Evolutionary conservation across 208 protist genomes (phyloP).

Genomic region (Phytomonas francai): DNA sequence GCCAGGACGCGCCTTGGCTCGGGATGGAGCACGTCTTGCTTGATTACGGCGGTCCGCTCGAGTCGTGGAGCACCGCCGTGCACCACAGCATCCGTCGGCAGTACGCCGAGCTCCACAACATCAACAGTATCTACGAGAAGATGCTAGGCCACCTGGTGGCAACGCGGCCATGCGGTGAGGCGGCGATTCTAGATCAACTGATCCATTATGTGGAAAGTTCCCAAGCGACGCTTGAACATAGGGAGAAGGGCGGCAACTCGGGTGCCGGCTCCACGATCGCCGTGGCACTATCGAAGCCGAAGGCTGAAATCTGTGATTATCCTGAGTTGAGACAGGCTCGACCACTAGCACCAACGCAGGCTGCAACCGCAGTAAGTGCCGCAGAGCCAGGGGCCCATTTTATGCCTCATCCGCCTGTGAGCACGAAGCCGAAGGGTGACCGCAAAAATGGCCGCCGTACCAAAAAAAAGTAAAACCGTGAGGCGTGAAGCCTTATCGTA

Average conservation of each 20-base stretch:
- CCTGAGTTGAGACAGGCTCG: neutral
- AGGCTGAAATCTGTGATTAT: neutral
- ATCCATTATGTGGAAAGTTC: slow-evolving; percentile 39
- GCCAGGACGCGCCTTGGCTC: slow-evolving; percentile 45
- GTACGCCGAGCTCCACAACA: slow-evolving; percentile 33
- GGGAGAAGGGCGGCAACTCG: slow-evolving; percentile 9
- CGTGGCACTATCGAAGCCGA: neutral
- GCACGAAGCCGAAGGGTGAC: neutral
- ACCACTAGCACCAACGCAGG: neutral
- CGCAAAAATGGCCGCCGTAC: neutral
- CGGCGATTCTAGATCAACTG: slow-evolving; percentile 43
- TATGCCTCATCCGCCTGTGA: neutral
- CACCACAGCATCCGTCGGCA: slow-evolving; percentile 8
- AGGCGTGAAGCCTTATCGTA: neutral
- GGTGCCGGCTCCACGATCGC: neutral
- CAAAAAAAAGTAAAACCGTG: neutral
- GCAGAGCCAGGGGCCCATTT: neutral
- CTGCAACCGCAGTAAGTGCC: neutral
- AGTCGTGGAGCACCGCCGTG: neutral
- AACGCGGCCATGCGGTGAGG: slow-evolving; percentile 26
- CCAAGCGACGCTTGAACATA: slow-evolving; percentile 13
- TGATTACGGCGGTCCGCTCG: slow-evolving; percentile 48
- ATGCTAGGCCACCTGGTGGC: slow-evolving; percentile 41
- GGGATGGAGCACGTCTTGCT: slow-evolving; percentile 34
- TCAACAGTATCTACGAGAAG: slow-evolving; percentile 60